Base-by-base conservation (phyloP, 176 grass and related monocot genomes). In the Avena eriantha region DNA sequence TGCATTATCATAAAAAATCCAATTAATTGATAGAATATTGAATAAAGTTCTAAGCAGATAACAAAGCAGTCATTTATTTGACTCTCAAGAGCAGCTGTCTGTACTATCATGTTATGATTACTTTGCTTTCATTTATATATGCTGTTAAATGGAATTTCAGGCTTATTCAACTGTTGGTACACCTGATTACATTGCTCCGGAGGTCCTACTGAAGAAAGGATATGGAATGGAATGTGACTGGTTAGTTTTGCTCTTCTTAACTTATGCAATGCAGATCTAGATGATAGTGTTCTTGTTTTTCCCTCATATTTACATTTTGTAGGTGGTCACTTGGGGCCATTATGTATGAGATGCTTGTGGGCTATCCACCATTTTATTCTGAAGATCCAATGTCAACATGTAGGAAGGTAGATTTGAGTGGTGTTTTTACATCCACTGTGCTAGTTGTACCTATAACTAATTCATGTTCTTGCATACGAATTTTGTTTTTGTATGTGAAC, bases 181-280 rank as follows among this genome's bases (percentile, higher is more conserved):
- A 48, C 93, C 96, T 86, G 96, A 98, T 91, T 98, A 98, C 87
- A 96, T 98, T 94, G 96, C 96, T 71, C 96, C 96, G 5, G 96
- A 98, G 88, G 93, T 98, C 82, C 85, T 98, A 57, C 53, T 96
- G 64, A 98, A 98, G 93, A 98, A 98, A 85, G 96, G 96, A 90
- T 96, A 98, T 85, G 96, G 92, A 77, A 96, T 98, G 93, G 96
- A 98, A 84, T 98, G 96, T 73, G 96, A 98, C 82, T 98, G 94
- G 96, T 96, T 75, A 85, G 83, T 86, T 70, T 70, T 4, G 13
- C 59, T 83, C 85, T 68, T 82, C 51, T 51, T 50, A 77, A 53
- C 16, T 67, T 87, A 46, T 87, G 39, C 29, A 19, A 24, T 81
- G 16, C 69, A 81, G 58, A 16, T 53, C 39, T 69, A 45, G 39